Conservation (phyloP, 805 yeast genomes). For the Sungouiozyma ichnusensis region DNA sequence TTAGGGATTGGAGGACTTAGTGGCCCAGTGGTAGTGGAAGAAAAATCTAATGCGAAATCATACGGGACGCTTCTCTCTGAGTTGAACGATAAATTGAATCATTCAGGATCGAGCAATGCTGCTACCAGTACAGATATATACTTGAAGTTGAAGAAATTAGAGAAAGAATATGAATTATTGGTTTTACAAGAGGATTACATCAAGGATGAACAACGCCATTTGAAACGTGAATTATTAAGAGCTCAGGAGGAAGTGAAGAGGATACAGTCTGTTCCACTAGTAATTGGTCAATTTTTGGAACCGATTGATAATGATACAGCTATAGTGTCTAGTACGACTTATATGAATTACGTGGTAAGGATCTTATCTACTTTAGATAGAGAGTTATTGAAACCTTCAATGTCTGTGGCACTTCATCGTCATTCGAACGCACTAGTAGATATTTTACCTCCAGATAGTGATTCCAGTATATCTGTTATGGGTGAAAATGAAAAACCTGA, state of each 20-base stretch:
- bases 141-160: slow-evolving; percentile 73
- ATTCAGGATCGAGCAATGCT: slow-evolving; percentile 1
- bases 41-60: slow-evolving; percentile 25
- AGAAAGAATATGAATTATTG: slow-evolving; percentile 79
- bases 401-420: slow-evolving; percentile 95
- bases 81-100: slow-evolving; percentile 12
- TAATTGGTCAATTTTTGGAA: slow-evolving; percentile 94
- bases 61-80: slow-evolving; percentile 25
- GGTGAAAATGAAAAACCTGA: slow-evolving; percentile 91
- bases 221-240: slow-evolving; percentile 85
- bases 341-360: slow-evolving; percentile 93
- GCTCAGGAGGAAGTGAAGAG: slow-evolving; percentile 98
- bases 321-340: slow-evolving; percentile 94
- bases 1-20: slow-evolving; percentile 38
- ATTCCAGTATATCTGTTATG: slow-evolving; percentile 87
- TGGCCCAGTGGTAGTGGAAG: slow-evolving; percentile 24
- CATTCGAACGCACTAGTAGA: slow-evolving; percentile 97
- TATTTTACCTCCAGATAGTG: slow-evolving; percentile 97
- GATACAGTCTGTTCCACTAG: slow-evolving; percentile 94
- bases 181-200: slow-evolving; percentile 90
- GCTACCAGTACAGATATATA: slow-evolving; percentile 50
- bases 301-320: slow-evolving; percentile 96
- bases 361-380: slow-evolving; percentile 90
- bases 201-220: slow-evolving; percentile 95
- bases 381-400: slow-evolving; percentile 86